Evolutionary conservation across 352 stramenopile genomes (phyloP), one percentile per base, ranked within the genome.

Genomic region (Phytophthora podocarpi): DNA sequence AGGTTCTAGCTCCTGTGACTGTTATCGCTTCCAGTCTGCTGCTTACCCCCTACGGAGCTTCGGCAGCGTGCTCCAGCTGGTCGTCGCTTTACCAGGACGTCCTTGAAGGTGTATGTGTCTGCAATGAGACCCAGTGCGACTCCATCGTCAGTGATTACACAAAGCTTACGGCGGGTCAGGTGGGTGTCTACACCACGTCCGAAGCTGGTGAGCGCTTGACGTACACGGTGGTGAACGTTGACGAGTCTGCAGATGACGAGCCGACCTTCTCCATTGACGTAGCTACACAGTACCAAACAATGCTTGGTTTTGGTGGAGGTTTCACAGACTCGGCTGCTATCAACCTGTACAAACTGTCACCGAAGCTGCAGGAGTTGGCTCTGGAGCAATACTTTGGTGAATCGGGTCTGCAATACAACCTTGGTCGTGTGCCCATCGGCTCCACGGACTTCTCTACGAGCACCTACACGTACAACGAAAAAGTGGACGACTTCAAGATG

Each of bases 301-400:
- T 97, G 18, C 66, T 89, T 20, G 90, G 90, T n/a, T 97, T 97
- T 59, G 90, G 90, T 10, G 90, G 87, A 8, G 81, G 87, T 8
- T 97, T 97, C 72, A 97, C 90, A 15, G 90, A 97, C 48, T 72
- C 85, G 1, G 76, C 87, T 15, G 71, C 86, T 11, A 87, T 92
- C 58, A 93, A 94, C 64, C 62, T 96, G 30, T 81, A 86, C 56
- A 89, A 85, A 47, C 57, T 97, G 12, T 59, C 61, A 6, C 26
- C 65, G 1, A 54, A 56, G 18, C 47, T 93, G 18, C 85, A 95
- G 52, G 50, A 87, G n/a, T 67, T 86, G 54, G 52, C 91, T 11
- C 30, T 95, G 18, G 73, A 94, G 27, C 71, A 83, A 26, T 95
- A 96, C 59, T 97, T 82, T 58, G 65, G 65, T 10, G 62, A 84